Conservation (phyloP, 257 asterid species). For the Primulina tabacum region DNA sequence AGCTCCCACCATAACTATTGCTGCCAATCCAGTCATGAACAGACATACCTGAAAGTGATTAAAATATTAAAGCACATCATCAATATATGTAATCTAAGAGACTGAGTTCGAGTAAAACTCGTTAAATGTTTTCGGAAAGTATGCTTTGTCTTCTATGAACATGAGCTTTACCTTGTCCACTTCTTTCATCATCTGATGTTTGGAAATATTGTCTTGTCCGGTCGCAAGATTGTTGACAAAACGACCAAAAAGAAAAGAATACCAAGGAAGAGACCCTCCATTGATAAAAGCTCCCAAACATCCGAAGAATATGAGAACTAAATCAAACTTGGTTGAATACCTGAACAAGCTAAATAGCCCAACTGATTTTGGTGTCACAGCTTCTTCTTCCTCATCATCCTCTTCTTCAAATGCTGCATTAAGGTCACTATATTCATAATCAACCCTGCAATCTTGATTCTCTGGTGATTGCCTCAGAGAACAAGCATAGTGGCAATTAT, state of each 20-base stretch:
- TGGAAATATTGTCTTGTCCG: slow-evolving; percentile 27
- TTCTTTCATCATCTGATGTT: slow-evolving; percentile 59
- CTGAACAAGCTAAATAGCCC: slow-evolving; percentile 64
- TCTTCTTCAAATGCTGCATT: slow-evolving; percentile 30
- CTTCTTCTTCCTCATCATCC: slow-evolving; percentile 50
- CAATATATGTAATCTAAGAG: neutral
- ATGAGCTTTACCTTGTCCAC: slow-evolving; percentile 49
- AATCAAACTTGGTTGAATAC: slow-evolving; percentile 63
- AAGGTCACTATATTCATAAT: slow-evolving; percentile 25
- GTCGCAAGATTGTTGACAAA: slow-evolving; percentile 63
- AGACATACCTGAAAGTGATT: slow-evolving; percentile 48
- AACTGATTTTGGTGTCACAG: slow-evolving; percentile 34
- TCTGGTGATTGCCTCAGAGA: slow-evolving; percentile 23
- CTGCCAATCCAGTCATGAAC: slow-evolving; percentile 69
- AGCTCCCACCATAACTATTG: slow-evolving; percentile 68
- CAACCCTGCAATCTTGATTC: slow-evolving; percentile 19
- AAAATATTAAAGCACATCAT: neutral
- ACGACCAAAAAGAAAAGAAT: slow-evolving; percentile 64
- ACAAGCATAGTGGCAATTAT: slow-evolving; percentile 18
- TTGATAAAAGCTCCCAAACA: slow-evolving; percentile 72
- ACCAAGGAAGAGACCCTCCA: slow-evolving; percentile 94
- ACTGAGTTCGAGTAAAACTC: neutral
- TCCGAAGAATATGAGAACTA: slow-evolving; percentile 60
- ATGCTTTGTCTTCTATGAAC: neutral
- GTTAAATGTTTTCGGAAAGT: neutral